Base-by-base conservation (phyloP, 495 filamentous ascomycete species). In the Penicillium bovifimosum region DNA sequence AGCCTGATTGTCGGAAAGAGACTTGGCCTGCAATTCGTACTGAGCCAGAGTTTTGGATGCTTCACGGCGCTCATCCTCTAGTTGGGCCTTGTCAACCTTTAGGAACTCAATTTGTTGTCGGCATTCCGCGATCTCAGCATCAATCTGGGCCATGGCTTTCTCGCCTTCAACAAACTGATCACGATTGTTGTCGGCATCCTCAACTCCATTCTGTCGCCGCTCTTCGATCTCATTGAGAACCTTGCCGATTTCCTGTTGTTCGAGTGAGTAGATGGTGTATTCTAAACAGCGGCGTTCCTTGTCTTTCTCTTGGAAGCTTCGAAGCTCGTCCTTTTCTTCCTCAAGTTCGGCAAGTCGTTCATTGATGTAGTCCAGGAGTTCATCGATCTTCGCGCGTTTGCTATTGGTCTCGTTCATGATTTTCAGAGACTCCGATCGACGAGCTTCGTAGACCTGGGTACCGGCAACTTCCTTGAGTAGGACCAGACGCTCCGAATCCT, bases 321-420 rank as follows among this genome's bases (percentile, higher is more conserved):
- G 80, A 27, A 99, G 75, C 68, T 97, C 95, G 54, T 97, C 89
- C 66, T 96, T 97, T 65, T 99, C 93, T 66, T 95, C 91, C 66
- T 97, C 93, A 2, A 99, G 77, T 65, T 99, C 93, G 20, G 73
- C 76, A 26, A 99, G 76, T 18, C 93, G 84, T 61, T 92, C 88
- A 54, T 92, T 87, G 66, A 99, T 96, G 63, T 91, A 91, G 52
- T 86, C 83, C 2, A 99, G 76, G 3, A 90, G 70, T 64, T 96
- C 93, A 60, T 99, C 93, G 48, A 96, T 96, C 74, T 96, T 96
- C 7, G 80, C 72, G 39, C 91, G 85, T 71, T 96, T 97, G 67
- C 87, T 95, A 64, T 92, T 90, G 10, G 93, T 96, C 52, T 97
- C 95, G 42, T 83, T 80, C 91, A 99, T 96, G 62, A 99, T 96